phyloP scores from a whole-genome alignment of 139 green algal genomes.

The Parachlorella kessleri region DNA sequence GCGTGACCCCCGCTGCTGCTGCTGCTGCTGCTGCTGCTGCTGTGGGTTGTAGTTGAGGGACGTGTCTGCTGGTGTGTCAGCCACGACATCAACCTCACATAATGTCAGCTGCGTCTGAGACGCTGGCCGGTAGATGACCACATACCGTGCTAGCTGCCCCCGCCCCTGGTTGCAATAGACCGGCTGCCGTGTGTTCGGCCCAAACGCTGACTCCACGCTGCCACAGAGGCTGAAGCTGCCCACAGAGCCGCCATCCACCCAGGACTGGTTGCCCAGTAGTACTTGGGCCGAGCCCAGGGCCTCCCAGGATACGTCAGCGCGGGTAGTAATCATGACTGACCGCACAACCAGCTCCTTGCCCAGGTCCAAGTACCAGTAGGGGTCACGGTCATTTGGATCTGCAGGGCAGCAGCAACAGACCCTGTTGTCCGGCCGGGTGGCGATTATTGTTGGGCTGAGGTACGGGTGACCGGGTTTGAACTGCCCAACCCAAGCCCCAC shows the following conservation, averaged over 20 bases:
- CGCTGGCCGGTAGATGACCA: background rate
- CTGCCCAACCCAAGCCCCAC: no score
- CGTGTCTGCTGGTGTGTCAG: background rate
- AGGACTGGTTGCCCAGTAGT: constrained; percentile 23
- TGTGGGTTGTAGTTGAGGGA: background rate
- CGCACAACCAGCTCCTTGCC: background rate
- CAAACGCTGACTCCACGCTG: background rate
- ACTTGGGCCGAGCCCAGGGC: constrained; percentile 18
- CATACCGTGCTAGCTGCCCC: constrained; percentile 1
- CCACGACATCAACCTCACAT: constrained; percentile 20
- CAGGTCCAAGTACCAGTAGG: constrained; percentile 35
- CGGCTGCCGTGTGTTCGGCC: background rate
- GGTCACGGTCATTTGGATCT: background rate
- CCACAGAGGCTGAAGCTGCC: constrained; percentile 17
- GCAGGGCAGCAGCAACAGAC: background rate
- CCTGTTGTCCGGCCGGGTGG: background rate
- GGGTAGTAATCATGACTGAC: constrained; percentile 21
- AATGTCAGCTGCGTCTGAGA: constrained; percentile 1
- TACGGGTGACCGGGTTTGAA: background rate
- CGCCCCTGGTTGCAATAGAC: background rate
- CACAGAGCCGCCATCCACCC: background rate
- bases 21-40: background rate
- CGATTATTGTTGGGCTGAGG: background rate
- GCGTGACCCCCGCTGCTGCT: background rate
- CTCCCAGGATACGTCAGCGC: constrained; percentile 23